Evolutionary conservation across 2,329 filamentous ascomycete species (phyloP).

Genomic region (Diaporthe citri): DNA sequence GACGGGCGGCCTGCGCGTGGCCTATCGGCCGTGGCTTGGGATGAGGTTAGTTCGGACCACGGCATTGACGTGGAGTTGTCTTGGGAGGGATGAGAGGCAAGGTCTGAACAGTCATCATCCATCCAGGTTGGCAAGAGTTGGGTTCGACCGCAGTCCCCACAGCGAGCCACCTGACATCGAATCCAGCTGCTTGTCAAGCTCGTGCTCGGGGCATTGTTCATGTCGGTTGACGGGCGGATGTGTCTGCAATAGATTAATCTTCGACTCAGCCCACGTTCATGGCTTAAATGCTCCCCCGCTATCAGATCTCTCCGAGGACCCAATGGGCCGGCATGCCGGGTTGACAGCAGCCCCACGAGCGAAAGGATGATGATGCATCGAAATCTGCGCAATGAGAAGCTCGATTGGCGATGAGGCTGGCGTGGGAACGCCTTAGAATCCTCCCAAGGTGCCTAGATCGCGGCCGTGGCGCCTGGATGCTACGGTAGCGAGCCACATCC

Average conservation of each 20-base stretch:
- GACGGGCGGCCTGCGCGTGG: conserved; percentile 14
- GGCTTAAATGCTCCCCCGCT: conserved; percentile 3
- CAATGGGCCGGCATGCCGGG: conserved; percentile 4
- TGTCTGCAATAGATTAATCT: conserved; percentile 32
- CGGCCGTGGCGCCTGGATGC: neutral
- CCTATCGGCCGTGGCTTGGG: conserved; percentile 16
- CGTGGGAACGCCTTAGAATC: neutral
- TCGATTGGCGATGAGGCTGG: neutral
- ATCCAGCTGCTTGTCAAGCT: conserved; percentile 1
- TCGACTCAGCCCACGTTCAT: conserved; percentile 27
- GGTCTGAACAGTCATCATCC: conserved; percentile 10
- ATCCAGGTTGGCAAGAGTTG: neutral
- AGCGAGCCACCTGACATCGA: conserved; percentile 22
- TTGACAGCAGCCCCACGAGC: neutral
- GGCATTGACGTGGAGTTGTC: conserved; percentile 19
- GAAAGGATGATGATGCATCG: conserved; percentile 22
- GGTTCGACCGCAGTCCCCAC: neutral
- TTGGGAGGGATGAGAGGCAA: neutral
- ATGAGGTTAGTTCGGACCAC: conserved; percentile 22
- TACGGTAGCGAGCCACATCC: conserved; percentile 12
- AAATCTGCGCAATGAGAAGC: neutral
- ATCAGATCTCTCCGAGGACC: conserved; percentile 7
- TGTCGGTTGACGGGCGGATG: conserved; percentile 28
- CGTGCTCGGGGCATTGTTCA: conserved; percentile 30
- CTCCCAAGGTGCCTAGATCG: neutral